These are phyloP conservation scores for Lumnitzera littorea DNA, from an alignment of 345 rosid species.

Conservation along the genomic window DNA sequence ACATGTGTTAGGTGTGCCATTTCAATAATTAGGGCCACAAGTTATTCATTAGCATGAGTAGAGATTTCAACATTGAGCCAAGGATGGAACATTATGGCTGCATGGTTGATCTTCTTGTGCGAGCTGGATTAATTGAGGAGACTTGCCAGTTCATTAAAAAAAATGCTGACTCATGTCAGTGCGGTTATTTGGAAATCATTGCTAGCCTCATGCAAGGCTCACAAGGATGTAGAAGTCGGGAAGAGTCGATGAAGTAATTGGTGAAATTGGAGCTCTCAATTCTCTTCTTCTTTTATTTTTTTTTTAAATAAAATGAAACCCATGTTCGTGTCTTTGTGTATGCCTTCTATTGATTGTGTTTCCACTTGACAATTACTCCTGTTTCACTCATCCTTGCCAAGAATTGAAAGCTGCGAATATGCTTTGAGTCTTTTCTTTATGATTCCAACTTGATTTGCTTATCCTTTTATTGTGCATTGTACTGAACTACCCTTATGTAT, in stretches of 20 bases:
- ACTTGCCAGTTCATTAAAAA: constrained; percentile 31
- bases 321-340: no score
- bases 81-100: constrained; percentile 29
- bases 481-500: no score
- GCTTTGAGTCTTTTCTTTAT: no score
- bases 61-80: constrained; percentile 24
- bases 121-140: constrained; percentile 34
- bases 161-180: constrained; percentile 32
- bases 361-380: no score
- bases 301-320: no score
- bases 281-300: no score
- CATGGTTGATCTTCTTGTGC: constrained; percentile 37
- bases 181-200: constrained; percentile 37
- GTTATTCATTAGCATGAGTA: constrained; percentile 27
- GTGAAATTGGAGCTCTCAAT: constrained; percentile 23
- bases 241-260: constrained; percentile 20
- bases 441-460: no score
- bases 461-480: no score
- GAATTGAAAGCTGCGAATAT: no score
- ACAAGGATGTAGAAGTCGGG: constrained; percentile 24
- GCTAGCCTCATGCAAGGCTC: constrained; percentile 38
- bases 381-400: no score
- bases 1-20: no score
- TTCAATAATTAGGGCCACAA: constrained; percentile 20
- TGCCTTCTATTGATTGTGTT: no score